Evolutionary conservation across 2,329 filamentous ascomycete species (phyloP), one percentile per base, ranked within the genome.

Genomic region (Penicillium nordicum): DNA sequence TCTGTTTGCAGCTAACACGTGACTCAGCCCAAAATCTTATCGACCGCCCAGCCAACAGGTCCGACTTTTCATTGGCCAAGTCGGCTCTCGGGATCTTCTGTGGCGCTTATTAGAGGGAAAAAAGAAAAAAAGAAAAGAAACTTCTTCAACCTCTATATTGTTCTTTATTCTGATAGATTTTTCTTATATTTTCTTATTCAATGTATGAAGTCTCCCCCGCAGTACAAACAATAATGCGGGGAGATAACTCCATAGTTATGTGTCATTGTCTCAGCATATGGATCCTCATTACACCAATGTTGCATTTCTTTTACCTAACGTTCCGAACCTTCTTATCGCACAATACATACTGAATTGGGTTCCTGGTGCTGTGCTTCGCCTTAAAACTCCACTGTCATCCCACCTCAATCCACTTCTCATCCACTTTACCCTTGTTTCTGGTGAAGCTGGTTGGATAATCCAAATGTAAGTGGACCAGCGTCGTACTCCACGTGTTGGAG

Each of bases 241-340:
- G 57, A 49, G 44, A 55, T 5, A 18, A 46, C 32, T 60, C 55
- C 50, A 57, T 59, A 45, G 14, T 21, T 21, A 3, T 14, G 25
- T 57, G 43, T 43, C 51, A 44, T 41, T 37, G 42, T 42, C 23
- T 18, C 52, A 55, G 36, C 14, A 27, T 25, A 29, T 25, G 23
- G 14, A 9, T 16, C 32, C 23, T 45, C 23, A 23, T 51, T 36
- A 40, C 44, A 45, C 54, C 59, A 61, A 53, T 63, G 48, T 57
- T 27, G n/a, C 41, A 59, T 64, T 63, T 65, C 57, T 63, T 61
- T 65, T 65, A 65, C 63, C 43, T 65, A 65, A 65, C 40, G 29
- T 48, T 29, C 47, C 45, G 51, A 62, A 63, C 61, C 50, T 59
- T 65, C 59, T 63, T 63, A 65, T 65, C 62, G 27, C 27, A 25